Conservation (phyloP, 441 rosid species). For the Gossypium laxum region DNA sequence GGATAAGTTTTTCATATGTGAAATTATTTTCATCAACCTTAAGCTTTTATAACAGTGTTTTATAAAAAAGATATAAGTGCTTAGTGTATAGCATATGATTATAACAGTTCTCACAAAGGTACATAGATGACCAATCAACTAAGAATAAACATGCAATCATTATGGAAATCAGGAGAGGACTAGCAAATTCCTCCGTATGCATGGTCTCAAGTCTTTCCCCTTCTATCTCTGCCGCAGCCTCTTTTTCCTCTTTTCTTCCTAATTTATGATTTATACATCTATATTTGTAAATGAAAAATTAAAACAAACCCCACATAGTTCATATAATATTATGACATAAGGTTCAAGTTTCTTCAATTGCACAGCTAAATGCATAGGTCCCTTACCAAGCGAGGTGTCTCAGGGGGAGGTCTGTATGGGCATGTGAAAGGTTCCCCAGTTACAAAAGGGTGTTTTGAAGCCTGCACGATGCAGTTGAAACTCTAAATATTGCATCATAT, state of each 20-base stretch:
- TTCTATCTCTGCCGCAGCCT: background rate
- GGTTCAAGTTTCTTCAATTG: conserved; percentile 2
- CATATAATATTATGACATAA: background rate
- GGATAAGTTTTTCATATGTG: background rate
- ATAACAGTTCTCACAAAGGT: background rate
- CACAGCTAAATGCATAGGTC: background rate
- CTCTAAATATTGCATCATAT: background rate
- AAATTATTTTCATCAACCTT: background rate
- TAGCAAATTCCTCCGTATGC: background rate
- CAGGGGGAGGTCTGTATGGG: conserved; percentile 79
- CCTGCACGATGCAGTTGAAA: conserved; percentile 44
- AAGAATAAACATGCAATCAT: background rate
- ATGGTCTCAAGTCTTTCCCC: background rate
- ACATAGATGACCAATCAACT: background rate
- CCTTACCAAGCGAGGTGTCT: conserved; percentile 82
- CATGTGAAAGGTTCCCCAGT: conserved; percentile 95
- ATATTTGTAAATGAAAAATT: background rate
- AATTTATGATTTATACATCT: background rate
- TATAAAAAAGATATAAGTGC: background rate
- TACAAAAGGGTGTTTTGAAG: conserved; percentile 93
- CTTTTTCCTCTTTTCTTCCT: background rate
- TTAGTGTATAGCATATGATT: background rate
- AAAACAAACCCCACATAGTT: background rate
- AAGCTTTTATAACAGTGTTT: background rate
- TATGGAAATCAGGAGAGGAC: background rate